phyloP scores from a whole-genome alignment of 2,329 filamentous ascomycete species.

The Sarocladiaceae sp. region DNA sequence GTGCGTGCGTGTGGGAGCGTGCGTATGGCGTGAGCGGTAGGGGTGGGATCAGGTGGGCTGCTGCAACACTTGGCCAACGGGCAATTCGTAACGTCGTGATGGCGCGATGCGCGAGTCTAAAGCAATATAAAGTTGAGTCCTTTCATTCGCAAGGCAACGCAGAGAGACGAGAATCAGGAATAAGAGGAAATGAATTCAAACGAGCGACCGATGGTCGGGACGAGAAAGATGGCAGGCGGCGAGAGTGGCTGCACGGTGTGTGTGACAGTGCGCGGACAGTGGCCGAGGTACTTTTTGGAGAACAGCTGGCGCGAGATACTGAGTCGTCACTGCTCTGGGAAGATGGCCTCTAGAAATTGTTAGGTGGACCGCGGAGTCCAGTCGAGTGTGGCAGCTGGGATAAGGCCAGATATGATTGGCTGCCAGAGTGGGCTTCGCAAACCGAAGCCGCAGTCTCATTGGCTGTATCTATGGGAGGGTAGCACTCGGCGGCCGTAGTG shows the following conservation, averaged over 20 bases:
- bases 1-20: no score
- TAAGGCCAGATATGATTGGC: conserved; percentile 1
- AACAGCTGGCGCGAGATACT: no score
- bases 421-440: neutral
- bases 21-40: no score
- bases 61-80: conserved; percentile 5
- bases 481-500: conserved; percentile 5
- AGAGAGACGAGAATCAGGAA: no score
- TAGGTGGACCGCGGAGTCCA: no score
- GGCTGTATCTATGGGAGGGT: conserved; percentile 4
- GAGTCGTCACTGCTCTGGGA: neutral
- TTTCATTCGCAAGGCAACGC: conserved; percentile 4
- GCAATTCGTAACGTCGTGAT: conserved; percentile 3
- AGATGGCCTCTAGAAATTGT: neutral
- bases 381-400: neutral
- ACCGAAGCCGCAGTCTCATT: neutral
- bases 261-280: conserved; percentile 4
- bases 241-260: conserved; percentile 1
- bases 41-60: conserved; percentile 2
- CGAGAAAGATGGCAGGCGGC: neutral
- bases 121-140: no score
- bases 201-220: neutral
- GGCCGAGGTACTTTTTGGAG: conserved; percentile 3
- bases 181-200: conserved; percentile 2
- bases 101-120: no score